Evolutionary conservation across 2,329 filamentous ascomycete species (phyloP).

Genomic region (Sporothrix sp.): DNA sequence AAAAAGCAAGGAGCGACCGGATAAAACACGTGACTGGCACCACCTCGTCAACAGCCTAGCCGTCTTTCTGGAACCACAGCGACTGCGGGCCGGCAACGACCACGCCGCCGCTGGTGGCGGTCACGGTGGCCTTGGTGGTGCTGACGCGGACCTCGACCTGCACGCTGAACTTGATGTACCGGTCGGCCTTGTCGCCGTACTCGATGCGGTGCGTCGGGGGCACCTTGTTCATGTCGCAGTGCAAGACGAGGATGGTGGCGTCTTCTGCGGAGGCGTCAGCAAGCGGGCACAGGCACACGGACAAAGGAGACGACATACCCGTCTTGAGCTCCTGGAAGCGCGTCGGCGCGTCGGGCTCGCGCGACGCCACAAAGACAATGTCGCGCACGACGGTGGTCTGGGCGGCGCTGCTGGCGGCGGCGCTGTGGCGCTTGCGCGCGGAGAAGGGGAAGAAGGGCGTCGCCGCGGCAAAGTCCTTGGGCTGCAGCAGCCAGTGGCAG

Average conservation of each 20-base stretch:
- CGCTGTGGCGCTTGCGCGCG: constrained; percentile 4
- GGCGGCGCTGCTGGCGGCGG: not conserved
- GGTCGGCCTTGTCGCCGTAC: not conserved
- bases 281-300: not conserved
- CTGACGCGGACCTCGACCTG: constrained; percentile 13
- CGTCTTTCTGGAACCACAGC: not conserved
- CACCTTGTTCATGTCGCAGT: constrained; percentile 20
- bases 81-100: constrained; percentile 5
- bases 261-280: not conserved
- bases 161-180: constrained; percentile 9
- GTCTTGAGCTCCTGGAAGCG: constrained; percentile 14
- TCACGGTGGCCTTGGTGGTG: constrained; percentile 3
- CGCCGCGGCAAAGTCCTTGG: constrained; percentile 11
- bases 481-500: constrained; percentile 19
- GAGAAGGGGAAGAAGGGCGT: not conserved
- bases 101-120: constrained; percentile 8
- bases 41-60: not conserved
- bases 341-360: constrained; percentile 14
- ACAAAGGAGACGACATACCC: constrained; percentile 9
- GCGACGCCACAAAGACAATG: constrained; percentile 19
- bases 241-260: constrained; percentile 14
- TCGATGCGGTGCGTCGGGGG: constrained; percentile 9
- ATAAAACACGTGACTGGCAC: not conserved
- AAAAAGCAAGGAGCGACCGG: not conserved
- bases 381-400: constrained; percentile 16